phyloP scores from a whole-genome alignment of 495 filamentous ascomycete genomes.

The Neurospora terricola region DNA sequence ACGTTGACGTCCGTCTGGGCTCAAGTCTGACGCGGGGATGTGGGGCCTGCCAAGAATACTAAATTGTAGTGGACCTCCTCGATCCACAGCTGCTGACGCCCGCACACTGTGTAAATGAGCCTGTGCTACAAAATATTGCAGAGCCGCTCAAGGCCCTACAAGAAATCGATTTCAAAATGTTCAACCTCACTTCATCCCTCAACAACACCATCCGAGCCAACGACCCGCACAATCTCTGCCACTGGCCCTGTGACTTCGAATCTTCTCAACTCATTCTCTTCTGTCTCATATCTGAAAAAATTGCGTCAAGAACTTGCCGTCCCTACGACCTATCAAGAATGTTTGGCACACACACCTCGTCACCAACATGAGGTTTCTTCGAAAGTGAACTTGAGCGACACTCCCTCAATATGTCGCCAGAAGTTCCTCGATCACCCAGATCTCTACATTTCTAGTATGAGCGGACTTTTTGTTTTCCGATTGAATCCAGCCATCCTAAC shows the following conservation, averaged over 20 bases:
- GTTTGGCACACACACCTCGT: background rate
- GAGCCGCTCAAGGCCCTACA: background rate
- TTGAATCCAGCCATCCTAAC: no score
- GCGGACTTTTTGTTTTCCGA: no score
- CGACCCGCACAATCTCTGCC: background rate
- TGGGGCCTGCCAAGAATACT: background rate
- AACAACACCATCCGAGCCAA: background rate
- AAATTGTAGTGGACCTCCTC: background rate
- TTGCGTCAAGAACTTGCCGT: background rate
- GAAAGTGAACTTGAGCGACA: background rate
- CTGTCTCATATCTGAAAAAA: background rate
- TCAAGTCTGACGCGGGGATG: background rate
- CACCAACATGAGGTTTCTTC: background rate
- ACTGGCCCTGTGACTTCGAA: background rate
- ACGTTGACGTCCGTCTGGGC: background rate
- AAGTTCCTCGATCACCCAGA: fast-evolving
- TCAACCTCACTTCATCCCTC: background rate
- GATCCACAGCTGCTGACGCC: background rate
- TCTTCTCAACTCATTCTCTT: background rate
- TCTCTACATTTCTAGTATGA: background rate
- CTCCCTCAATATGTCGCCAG: background rate
- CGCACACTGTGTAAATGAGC: background rate
- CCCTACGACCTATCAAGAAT: background rate
- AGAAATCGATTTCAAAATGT: background rate
- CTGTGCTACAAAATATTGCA: background rate